A percentile compares a stretch with the other conserved stretches of the same genome.
phyloP scores from a whole-genome alignment of 768 basidiomycete species.

The Suillus cothurnatus region DNA sequence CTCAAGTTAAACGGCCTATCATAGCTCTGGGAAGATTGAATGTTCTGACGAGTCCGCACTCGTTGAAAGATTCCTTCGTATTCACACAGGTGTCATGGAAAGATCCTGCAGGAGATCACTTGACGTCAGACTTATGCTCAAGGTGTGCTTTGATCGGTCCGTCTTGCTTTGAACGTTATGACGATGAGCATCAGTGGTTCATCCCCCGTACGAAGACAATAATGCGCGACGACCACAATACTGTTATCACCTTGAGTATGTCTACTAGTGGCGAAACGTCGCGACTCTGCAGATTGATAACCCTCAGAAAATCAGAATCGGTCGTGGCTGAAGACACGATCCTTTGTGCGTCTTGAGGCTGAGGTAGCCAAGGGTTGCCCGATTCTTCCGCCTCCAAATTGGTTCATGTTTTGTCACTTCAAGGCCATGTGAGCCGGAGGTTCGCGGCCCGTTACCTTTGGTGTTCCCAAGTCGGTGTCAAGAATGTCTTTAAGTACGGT shows the following conservation, averaged over 20 bases:
- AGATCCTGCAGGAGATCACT: neutral
- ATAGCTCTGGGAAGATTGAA: neutral
- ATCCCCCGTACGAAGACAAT: neutral
- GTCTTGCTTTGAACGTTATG: neutral
- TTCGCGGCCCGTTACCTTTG: neutral
- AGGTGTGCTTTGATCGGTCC: neutral
- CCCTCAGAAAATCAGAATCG: neutral
- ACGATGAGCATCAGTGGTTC: neutral
- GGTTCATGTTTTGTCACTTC: neutral
- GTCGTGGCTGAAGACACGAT: neutral
- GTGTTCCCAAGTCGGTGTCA: neutral
- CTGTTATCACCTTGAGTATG: neutral
- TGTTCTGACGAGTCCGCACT: neutral
- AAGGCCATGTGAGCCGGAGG: neutral
- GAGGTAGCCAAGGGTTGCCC: neutral
- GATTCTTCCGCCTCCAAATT: neutral
- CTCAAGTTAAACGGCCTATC: neutral
- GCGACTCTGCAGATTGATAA: neutral
- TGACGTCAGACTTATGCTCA: neutral
- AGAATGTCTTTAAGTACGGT: neutral
- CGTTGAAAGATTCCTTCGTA: neutral
- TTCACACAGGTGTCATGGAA: conserved; percentile 1
- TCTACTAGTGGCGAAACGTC: neutral
- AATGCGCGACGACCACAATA: neutral
- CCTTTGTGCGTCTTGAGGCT: neutral